These are phyloP conservation scores for Effrenium voratum DNA, from an alignment of 73 alveolate species.

Conservation along the genomic window DNA sequence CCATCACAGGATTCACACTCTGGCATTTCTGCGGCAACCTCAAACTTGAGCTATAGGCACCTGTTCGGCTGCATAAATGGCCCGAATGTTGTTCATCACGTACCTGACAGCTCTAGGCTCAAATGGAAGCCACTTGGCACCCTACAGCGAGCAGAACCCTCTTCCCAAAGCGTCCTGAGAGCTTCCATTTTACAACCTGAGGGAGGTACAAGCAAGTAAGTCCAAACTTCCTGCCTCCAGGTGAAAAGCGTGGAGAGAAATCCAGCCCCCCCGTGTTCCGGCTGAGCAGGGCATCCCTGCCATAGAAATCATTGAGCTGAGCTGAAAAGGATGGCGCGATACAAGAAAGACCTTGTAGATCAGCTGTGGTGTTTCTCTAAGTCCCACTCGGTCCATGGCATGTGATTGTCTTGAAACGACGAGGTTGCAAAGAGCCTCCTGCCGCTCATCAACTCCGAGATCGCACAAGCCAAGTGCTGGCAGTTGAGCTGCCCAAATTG, in stretches of 20 bases:
- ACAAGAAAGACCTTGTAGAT: not conserved
- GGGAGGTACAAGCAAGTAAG: too few species aligned
- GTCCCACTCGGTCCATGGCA: too few species aligned
- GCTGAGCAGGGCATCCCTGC: slow-evolving; percentile 88
- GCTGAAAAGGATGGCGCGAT: not conserved
- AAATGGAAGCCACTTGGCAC: not conserved
- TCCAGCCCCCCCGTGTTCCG: slow-evolving; percentile 91
- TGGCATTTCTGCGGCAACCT: too few species aligned
- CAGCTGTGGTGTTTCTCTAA: too few species aligned
- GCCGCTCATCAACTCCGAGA: slow-evolving; percentile 56
- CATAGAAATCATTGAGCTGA: not conserved
- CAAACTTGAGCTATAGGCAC: not conserved
- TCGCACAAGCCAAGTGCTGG: slow-evolving; percentile 70
- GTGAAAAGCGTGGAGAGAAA: slow-evolving; percentile 80
- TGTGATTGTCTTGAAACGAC: not conserved
- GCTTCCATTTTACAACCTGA: not conserved
- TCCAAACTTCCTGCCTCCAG: too few species aligned
- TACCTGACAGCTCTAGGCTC: not conserved
- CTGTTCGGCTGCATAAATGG: slow-evolving; percentile 27
- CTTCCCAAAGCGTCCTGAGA: not conserved
- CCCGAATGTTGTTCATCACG: slow-evolving; percentile 68
- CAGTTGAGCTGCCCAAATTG: slow-evolving; percentile 80
- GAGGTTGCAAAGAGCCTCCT: slow-evolving; percentile 28
- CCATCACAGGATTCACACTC: too few species aligned
- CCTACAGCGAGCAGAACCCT: not conserved